Percentiles rank a stretch among this genome's conserved stretches.
Conservation (phyloP, 1,284 basidiomycete genomes). For the Cryptococcus jaspeensis region DNA sequence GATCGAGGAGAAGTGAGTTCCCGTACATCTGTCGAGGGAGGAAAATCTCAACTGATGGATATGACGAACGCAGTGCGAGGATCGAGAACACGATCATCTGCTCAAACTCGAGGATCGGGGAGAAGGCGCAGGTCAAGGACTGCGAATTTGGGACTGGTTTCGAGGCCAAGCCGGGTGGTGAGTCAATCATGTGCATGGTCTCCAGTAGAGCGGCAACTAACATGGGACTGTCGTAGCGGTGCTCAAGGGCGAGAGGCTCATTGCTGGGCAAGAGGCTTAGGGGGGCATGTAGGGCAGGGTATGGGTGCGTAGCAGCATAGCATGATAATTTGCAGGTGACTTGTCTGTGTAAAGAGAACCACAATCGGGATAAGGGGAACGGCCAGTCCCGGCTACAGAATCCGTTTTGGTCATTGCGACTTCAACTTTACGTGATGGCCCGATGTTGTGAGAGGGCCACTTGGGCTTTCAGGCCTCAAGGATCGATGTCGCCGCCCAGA, state of each 20-base stretch:
- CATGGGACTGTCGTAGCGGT: conserved; percentile 46
- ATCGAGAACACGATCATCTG: conserved; percentile 87
- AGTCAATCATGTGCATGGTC: conserved; percentile 25
- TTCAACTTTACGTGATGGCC: too few relatives aligned
- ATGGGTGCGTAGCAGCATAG: too few relatives aligned
- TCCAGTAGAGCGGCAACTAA: not conserved
- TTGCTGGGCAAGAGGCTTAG: conserved; percentile 45
- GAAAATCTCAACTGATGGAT: conserved; percentile 5
- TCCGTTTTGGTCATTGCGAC: too few relatives aligned
- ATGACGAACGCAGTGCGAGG: conserved; percentile 64
- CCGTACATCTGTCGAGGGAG: not conserved
- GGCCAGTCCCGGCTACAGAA: too few relatives aligned
- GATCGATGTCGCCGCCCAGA: too few relatives aligned
- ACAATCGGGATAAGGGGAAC: too few relatives aligned
- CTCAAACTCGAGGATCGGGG: conserved; percentile 74
- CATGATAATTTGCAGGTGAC: too few relatives aligned
- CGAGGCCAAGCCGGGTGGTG: conserved; percentile 71
- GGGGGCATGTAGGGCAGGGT: too few relatives aligned
- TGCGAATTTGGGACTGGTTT: conserved; percentile 88
- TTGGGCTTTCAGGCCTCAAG: too few relatives aligned
- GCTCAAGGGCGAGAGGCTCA: conserved; percentile 65
- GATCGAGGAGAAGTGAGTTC: conserved; percentile 56
- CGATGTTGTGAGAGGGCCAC: too few relatives aligned
- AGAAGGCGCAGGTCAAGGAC: conserved; percentile 72
- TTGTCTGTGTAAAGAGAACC: too few relatives aligned